Base-by-base conservation (phyloP, 768 basidiomycete genomes). In the Rubroboletus pulcherrimus region DNA sequence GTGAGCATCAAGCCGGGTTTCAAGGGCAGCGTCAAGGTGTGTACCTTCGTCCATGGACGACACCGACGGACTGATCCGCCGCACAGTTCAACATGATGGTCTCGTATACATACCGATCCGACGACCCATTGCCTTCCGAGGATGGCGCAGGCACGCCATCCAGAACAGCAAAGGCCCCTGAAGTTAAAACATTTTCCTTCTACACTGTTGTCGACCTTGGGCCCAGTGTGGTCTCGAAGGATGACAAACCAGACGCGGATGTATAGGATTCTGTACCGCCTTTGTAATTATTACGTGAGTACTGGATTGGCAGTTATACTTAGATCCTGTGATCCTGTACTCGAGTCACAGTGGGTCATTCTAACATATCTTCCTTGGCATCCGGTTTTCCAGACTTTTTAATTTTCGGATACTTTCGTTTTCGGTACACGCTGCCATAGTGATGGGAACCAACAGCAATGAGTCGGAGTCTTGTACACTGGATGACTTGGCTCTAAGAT, bases 21-120 rank as follows among this genome's bases (percentile, higher is more conserved):
- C 2, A 75, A 77, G 54, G 92, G 93, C 1, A 80, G 81, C 43
- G 80, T 94, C 56, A 89, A 87, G 80, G 94, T 95, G 53, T 40
- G 86, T 68, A 29, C 50, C 33, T 31, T 33, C 40, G 24, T 4
- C 35, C 26, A 34, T 39, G 31, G 37, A 45, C 21, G 26, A 33
- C 10, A 31, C 26, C 8, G 4, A 30, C 5, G 33, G 15, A 42
- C 42, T 67, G 26, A 58, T 35, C 33, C 8, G 11, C 9, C 48
- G n/a, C 34, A 40, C 69, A 98, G 95, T 94, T 94, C 70, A 94
- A 94, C 63, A 87, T 98, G 83, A 81, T 94, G 58, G 88, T 99
- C 2, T 84, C 92, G 3, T 98, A 93, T 71, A 96, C 93, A 0
- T 99, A 98, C 69, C 83, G 89, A 34, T 88, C 92, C 0, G 96